Evolutionary conservation across 2,329 filamentous ascomycete species (phyloP).

Genomic region (Tolypocladium inflatum): DNA sequence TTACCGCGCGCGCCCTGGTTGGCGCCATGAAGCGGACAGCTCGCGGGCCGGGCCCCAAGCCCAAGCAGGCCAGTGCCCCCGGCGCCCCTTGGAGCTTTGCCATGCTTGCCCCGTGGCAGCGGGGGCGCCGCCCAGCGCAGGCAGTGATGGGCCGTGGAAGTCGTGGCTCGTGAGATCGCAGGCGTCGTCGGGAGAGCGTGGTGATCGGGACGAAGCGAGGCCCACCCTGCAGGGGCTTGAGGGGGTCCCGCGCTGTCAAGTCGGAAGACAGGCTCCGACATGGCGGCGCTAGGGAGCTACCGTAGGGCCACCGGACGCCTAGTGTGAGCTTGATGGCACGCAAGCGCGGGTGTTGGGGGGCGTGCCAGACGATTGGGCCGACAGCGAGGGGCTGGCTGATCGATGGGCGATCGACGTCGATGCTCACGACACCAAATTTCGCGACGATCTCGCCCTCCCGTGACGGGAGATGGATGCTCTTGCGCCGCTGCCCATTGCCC

Average conservation of each 20-base stretch:
- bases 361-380: background rate
- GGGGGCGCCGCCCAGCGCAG: background rate
- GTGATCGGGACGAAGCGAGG: constrained; percentile 3
- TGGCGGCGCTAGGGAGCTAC: background rate
- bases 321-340: background rate
- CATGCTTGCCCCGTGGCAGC: background rate
- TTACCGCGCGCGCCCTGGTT: background rate
- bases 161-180: constrained; percentile 3
- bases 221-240: background rate
- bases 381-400: background rate
- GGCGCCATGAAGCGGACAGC: background rate
- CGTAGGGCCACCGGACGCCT: background rate
- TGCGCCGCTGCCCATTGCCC: background rate
- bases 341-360: background rate
- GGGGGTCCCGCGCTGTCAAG: background rate
- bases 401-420: background rate
- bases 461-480: background rate
- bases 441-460: background rate
- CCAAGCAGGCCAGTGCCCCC: background rate
- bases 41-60: background rate
- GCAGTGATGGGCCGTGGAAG: background rate
- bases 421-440: background rate
- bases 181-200: background rate
- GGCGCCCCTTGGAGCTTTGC: too few species aligned
- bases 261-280: background rate